Evolutionary conservation across 768 basidiomycete species (phyloP), one percentile per base, ranked within the genome.

Genomic region (Phanerodontia chrysosporium): DNA sequence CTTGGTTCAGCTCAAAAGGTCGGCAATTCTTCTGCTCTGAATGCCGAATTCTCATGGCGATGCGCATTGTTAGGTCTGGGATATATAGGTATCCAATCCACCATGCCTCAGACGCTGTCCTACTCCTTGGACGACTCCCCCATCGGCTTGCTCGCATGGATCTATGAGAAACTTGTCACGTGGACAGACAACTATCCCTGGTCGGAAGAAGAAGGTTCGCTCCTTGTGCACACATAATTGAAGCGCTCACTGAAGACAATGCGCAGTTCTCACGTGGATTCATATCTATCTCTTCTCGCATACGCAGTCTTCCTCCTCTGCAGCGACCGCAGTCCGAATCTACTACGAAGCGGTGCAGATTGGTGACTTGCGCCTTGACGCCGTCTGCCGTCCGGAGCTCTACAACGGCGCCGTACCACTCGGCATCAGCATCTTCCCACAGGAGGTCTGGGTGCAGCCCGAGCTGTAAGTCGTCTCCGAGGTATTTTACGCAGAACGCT

Each of bases 171-270:
- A 55, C 65, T 66, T 29, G 62, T 70, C 1, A 45, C 21, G 1
- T 72, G 70, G 74, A 61, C 72, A 0, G 83, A 84, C 62, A 60
- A 66, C 1, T 84, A 86, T 66, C 75, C 75, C 0, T 86, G 83
- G 83, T 73, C 74, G 13, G 81, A 83, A 49, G 83, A 85, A 29
- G 81, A 85, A 70, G 74, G 85, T 79, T n/a, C n/a, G n/a, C n/a
- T n/a, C n/a, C n/a, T n/a, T 79, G n/a, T n/a, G n/a, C n/a, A n/a
- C n/a, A n/a, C n/a, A n/a, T 14, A 35, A 14, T 35, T 14, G 32
- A 14, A 14, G 8, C 8, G 14, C 32, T 7, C 14, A 14, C 32
- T 7, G 18, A 24, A 10, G 14, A 10, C 22, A 16, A 1, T n/a
- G 1, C 12, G 2, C 45, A 74, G 73, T 75, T 1, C 56, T 74